Evolutionary conservation across 371 early-diverging fungal species (phyloP).

Genomic region (Apophysomyces trapeziformis): DNA sequence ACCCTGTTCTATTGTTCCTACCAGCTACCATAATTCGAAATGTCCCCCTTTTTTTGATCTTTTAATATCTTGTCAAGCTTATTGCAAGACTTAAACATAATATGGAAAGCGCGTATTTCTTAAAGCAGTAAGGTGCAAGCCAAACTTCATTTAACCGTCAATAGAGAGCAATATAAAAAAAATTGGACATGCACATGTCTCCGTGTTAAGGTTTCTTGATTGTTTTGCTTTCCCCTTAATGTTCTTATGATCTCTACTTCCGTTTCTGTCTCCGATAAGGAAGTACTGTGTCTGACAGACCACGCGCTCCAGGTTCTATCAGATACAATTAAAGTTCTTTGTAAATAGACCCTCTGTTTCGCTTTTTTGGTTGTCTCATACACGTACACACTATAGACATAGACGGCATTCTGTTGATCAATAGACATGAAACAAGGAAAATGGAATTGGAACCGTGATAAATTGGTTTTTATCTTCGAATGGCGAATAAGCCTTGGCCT

Average conservation of each 20-base stretch:
- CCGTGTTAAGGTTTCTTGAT: no score
- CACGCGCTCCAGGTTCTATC: slow-evolving; percentile 4
- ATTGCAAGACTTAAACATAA: no score
- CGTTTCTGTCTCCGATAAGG: not conserved
- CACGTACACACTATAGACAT: not conserved
- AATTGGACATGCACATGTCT: no score
- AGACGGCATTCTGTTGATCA: not conserved
- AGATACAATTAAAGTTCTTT: slow-evolving; percentile 3
- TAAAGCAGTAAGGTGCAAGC: no score
- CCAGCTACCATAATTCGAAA: no score
- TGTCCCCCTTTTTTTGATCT: no score
- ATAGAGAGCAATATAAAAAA: no score
- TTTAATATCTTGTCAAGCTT: no score
- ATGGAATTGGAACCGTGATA: not conserved
- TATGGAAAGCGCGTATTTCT: no score
- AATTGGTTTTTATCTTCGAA: not conserved
- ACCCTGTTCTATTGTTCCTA: no score
- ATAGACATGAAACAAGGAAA: not conserved
- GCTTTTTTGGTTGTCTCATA: no score
- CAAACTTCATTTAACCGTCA: no score
- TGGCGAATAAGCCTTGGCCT: not conserved
- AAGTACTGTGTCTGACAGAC: not conserved
- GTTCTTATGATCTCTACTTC: not conserved
- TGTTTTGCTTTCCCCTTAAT: not conserved
- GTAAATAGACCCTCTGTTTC: not conserved